Conservation (phyloP, 2,329 filamentous ascomycete genomes). For the Cercospora brassicicola region DNA sequence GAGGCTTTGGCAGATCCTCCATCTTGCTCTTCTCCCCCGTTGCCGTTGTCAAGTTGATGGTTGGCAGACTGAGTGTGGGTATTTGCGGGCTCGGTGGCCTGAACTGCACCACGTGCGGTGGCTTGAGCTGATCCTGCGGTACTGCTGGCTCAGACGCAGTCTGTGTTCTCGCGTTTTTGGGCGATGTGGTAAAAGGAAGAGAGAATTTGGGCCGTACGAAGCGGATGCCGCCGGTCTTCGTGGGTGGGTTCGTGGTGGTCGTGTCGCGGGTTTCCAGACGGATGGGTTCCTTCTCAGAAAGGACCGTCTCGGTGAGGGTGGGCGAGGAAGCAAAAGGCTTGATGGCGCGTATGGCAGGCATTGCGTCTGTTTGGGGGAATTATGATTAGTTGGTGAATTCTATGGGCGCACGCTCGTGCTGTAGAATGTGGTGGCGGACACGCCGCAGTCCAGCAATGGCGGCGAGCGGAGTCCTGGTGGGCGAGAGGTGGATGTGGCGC, state of each 20-base stretch:
- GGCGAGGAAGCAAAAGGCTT: conserved; percentile 59
- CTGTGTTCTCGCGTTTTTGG: conserved; percentile 34
- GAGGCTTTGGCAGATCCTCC: conserved; percentile 69
- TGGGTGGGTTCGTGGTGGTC: conserved; percentile 6
- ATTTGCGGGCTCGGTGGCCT: conserved; percentile 65
- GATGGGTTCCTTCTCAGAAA: conserved; percentile 54
- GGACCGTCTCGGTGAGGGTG: conserved; percentile 50
- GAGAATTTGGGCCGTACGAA: conserved; percentile 34
- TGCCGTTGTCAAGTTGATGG: conserved; percentile 86
- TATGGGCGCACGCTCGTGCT: conserved; percentile 14
- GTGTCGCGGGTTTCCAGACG: conserved; percentile 33
- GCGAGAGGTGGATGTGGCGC: not conserved
- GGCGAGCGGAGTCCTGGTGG: conserved; percentile 3
- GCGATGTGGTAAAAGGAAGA: conserved; percentile 35
- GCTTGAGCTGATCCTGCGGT: conserved; percentile 30
- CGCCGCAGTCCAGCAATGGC: conserved; percentile 13
- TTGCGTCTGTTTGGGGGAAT: conserved; percentile 46
- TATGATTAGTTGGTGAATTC: conserved; percentile 33
- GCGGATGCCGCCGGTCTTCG: conserved; percentile 19
- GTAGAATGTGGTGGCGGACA: conserved; percentile 11
- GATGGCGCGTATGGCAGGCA: conserved; percentile 61
- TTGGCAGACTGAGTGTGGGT: conserved; percentile 76
- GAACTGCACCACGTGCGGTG: conserved; percentile 57
- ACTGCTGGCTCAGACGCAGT: conserved; percentile 36
- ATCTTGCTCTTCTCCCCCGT: conserved; percentile 72